Conservation (phyloP, 2,329 filamentous ascomycete species). For the Fusarium beomiforme region DNA sequence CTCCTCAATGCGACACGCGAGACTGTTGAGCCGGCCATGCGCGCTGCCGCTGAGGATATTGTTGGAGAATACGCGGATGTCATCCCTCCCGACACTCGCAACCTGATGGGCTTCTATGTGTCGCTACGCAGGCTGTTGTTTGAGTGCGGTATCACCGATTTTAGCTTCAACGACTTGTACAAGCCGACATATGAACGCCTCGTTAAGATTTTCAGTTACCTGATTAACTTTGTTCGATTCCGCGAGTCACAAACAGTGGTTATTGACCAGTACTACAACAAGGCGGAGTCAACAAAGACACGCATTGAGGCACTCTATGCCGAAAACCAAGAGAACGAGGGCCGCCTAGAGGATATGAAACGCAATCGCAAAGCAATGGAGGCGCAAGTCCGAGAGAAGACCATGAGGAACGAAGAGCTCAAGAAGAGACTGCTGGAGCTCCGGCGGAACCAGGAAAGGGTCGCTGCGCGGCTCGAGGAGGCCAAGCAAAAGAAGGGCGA, state of each 20-base stretch:
- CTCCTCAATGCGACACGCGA: conserved; percentile 94
- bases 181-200: conserved; percentile 90
- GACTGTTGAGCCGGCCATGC: conserved; percentile 94
- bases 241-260: conserved; percentile 89
- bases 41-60: conserved; percentile 87
- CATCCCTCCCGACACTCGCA: conserved; percentile 86
- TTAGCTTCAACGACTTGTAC: conserved; percentile 91
- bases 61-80: conserved; percentile 87
- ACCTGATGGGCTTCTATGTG: conserved; percentile 95
- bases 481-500: conserved; percentile 83
- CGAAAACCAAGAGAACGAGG: conserved; percentile 89
- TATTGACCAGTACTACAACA: conserved; percentile 95
- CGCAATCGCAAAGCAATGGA: conserved; percentile 84
- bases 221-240: conserved; percentile 99
- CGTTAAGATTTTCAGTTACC: conserved; percentile 94
- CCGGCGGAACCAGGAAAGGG: conserved; percentile 81
- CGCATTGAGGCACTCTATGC: conserved; percentile 86
- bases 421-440: conserved; percentile 85
- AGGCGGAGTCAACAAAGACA: conserved; percentile 83
- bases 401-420: conserved; percentile 84
- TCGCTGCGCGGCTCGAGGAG: conserved; percentile 83
- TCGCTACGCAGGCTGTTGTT: conserved; percentile 81
- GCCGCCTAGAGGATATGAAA: conserved; percentile 81
- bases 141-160: conserved; percentile 93
- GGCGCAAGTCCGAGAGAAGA: conserved; percentile 83